Percentiles rank a stretch among this genome's conserved stretches.
phyloP scores from a whole-genome alignment of 768 basidiomycete species.

The Suillus paluster region DNA sequence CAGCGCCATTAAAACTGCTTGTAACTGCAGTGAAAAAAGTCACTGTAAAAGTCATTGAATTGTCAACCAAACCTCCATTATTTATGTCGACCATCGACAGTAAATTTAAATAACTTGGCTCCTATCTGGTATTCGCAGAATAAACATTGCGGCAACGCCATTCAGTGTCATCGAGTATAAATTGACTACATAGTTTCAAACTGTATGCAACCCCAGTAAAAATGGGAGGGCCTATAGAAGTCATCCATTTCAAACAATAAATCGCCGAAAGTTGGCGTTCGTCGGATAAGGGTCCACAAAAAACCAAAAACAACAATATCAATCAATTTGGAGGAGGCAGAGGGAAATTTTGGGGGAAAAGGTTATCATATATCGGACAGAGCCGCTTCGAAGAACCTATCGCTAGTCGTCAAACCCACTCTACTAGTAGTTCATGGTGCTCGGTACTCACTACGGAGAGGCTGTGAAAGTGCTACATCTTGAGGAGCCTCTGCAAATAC shows the following conservation, averaged over 20 bases:
- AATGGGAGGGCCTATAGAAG: too few species aligned
- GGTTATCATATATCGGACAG: conserved; percentile 1
- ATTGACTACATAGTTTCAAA: too few species aligned
- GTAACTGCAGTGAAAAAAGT: not conserved
- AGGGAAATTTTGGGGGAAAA: not conserved
- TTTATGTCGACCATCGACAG: too few species aligned
- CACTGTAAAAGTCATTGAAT: too few species aligned
- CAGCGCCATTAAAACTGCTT: not conserved
- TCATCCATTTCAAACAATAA: not conserved
- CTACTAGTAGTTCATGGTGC: not conserved
- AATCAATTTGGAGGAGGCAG: not conserved
- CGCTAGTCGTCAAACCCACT: not conserved
- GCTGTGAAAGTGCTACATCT: not conserved
- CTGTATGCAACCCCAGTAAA: too few species aligned
- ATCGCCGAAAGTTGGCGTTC: not conserved
- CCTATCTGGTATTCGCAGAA: too few species aligned
- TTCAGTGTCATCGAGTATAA: too few species aligned
- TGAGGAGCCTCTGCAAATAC: not conserved
- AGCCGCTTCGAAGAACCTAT: conserved; percentile 1
- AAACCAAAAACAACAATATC: not conserved
- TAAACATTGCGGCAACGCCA: too few species aligned
- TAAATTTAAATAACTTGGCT: too few species aligned
- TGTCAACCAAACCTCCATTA: too few species aligned
- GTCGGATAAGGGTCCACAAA: not conserved
- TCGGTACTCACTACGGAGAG: not conserved